Percentiles rank a stretch among this genome's conserved stretches.
These are phyloP conservation scores for Thielaviopsis musarum DNA, from an alignment of 2,329 filamentous ascomycete species.

Conservation along the genomic window DNA sequence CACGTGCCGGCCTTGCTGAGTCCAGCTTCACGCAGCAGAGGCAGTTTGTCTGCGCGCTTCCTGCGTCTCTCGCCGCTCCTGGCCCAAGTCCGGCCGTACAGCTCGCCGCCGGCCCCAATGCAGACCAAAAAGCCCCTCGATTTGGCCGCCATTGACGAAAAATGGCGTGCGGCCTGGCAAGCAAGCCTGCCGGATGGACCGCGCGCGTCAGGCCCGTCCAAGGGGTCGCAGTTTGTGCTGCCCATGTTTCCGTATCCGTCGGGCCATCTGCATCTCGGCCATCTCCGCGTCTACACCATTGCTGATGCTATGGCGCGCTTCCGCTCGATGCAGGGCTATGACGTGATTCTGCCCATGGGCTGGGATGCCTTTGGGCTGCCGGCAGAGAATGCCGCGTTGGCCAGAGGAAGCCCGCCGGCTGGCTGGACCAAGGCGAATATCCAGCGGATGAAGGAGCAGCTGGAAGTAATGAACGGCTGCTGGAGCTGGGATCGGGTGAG, in stretches of 20 bases:
- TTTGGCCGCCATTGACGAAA: constrained; percentile 21
- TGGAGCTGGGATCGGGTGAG: constrained; percentile 74
- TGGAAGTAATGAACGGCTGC: constrained; percentile 59
- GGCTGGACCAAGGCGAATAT: constrained; percentile 73
- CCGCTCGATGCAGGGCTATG: constrained; percentile 52
- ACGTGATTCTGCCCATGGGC: constrained; percentile 77
- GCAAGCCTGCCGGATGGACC: constrained; percentile 13
- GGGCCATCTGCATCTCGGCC: constrained; percentile 69
- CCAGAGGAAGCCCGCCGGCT: constrained; percentile 60
- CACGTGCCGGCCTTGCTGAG: not conserved
- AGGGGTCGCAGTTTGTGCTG: constrained; percentile 47
- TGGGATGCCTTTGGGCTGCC: constrained; percentile 89
- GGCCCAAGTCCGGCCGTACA: not conserved
- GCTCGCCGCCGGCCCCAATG: constrained; percentile 11
- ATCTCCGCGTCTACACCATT: constrained; percentile 79
- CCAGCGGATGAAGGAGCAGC: constrained; percentile 65
- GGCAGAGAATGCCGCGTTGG: constrained; percentile 80
- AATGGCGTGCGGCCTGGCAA: constrained; percentile 35
- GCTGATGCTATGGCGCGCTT: constrained; percentile 72
- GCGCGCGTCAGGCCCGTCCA: constrained; percentile 4
- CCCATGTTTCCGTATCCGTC: constrained; percentile 94
- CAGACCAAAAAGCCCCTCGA: constrained; percentile 11
- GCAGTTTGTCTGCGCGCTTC: not conserved
- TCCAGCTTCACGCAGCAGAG: not conserved
- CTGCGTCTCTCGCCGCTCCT: not conserved